These are phyloP conservation scores for Candida maesae DNA, from an alignment of 805 yeast genomes.

Conservation along the genomic window DNA sequence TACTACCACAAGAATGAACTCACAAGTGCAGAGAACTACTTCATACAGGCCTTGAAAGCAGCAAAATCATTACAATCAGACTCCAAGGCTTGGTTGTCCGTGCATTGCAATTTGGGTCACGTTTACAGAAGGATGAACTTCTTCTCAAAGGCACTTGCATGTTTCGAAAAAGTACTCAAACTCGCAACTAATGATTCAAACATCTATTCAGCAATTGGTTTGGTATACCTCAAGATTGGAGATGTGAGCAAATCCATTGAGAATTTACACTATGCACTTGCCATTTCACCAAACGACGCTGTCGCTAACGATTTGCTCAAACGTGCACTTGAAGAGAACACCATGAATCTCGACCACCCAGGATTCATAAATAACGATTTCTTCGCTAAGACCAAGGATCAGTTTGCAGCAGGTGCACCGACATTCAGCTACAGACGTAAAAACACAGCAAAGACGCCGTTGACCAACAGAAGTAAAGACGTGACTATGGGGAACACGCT, in stretches of 20 bases:
- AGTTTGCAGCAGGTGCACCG: conserved; percentile 26
- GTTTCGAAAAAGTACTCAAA: conserved; percentile 72
- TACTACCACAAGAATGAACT: conserved; percentile 72
- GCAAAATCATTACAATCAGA: conserved; percentile 70
- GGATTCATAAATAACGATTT: conserved; percentile 21
- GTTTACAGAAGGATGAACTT: conserved; percentile 69
- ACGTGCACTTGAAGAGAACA: conserved; percentile 69
- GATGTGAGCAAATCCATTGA: conserved; percentile 65
- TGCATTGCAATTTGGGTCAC: conserved; percentile 84
- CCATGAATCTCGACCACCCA: conserved; percentile 6
- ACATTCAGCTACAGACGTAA: conserved; percentile 26
- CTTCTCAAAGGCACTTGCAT: conserved; percentile 62
- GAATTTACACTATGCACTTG: conserved; percentile 74
- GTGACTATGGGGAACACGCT: conserved; percentile 11
- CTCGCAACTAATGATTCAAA: conserved; percentile 69
- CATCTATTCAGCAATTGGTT: conserved; percentile 78
- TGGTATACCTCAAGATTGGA: conserved; percentile 70
- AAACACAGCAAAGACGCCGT: conserved; percentile 23
- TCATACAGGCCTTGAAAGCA: conserved; percentile 66
- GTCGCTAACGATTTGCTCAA: conserved; percentile 78
- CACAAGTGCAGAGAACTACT: conserved; percentile 62
- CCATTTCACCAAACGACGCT: conserved; percentile 74
- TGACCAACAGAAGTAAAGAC: conserved; percentile 22
- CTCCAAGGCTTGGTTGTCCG: conserved; percentile 78
- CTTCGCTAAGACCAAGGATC: conserved; percentile 25